Base-by-base conservation (phyloP, 1,284 basidiomycete genomes). In the Naganishia sp. region DNA sequence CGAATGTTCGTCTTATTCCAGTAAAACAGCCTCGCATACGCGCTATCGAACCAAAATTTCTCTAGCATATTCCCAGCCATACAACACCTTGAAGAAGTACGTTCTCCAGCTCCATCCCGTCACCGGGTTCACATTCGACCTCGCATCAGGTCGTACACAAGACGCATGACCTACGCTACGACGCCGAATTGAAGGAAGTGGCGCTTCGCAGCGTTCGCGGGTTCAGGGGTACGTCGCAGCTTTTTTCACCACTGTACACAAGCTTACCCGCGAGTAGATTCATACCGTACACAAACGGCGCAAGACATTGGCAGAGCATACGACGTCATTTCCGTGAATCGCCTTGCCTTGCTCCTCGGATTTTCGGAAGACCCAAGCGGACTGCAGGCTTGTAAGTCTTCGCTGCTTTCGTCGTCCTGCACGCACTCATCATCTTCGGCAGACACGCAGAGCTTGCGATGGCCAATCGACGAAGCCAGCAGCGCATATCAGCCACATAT, bases 151-250 rank as follows among this genome's bases (percentile, higher is more conserved):
- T 61, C 48, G 13, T 61, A 5, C 36, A 31, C 6, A 48, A 33
- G 13, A 61, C 59, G 36, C 59, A 52, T 39, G 59, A 61, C 25
- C 23, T 48, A 39, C 45, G 59, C 9, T 61, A 52, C 59, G 48
- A 61, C 45, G n/a, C 33, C 2, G 48, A 61, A 23, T 10, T 61
- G 33, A 61, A 61, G 23, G 48, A 61, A 52, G 33, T 61, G 25
- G 48, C 36, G 6, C 23, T 50, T 11, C 33, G 15, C 9, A n/a
- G 33, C 21, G 48, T 61, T 11, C 25, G 31, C 13, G 18, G 33
- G 7, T 23, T 61, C 2, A 36, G 6, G 7, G 3, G 59, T 61
- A 61, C 33, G 59, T 25, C 33, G 18, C n/a, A 10, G 13, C 33
- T 11, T 39, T 16, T n/a, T 16, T 48, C 33, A 21, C 9, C 36